phyloP scores from a whole-genome alignment of 495 filamentous ascomycete species.

The Neurospora tetrasperma region DNA sequence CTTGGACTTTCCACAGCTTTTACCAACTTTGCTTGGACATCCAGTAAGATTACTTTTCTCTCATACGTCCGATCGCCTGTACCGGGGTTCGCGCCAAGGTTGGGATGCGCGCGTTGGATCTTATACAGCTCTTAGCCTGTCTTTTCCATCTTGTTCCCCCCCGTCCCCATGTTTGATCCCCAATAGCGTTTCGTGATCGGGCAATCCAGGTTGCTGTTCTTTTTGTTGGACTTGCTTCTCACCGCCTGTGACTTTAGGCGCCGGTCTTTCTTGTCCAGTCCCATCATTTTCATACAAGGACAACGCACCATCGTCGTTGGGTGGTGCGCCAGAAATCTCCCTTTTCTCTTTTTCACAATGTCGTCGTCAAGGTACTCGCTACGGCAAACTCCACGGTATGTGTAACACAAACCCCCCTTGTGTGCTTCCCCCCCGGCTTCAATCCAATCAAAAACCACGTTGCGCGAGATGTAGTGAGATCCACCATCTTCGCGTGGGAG shows the following conservation, averaged over 20 bases:
- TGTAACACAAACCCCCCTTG: not conserved
- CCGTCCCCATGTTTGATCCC: not conserved
- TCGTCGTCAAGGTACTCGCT: constrained; percentile 30
- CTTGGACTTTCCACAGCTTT: not conserved
- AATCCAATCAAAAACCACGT: not conserved
- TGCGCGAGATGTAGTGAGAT: not conserved
- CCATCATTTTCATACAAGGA: not conserved
- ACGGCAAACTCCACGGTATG: constrained; percentile 42
- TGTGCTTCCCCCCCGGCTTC: not conserved
- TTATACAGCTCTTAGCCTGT: not conserved
- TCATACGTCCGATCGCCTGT: not conserved
- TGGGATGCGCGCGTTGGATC: not conserved
- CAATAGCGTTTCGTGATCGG: not conserved
- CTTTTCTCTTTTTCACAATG: not conserved
- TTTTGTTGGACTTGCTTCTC: not conserved
- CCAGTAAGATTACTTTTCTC: not conserved
- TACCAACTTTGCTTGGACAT: not conserved
- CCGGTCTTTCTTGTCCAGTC: not conserved
- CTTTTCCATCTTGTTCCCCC: not conserved
- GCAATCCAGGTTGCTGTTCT: not conserved
- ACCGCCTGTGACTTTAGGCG: not conserved
- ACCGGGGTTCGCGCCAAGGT: not conserved
- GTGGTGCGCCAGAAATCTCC: not conserved
- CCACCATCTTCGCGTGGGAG: not conserved
- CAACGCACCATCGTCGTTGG: not conserved